Evolutionary conservation across 768 basidiomycete genomes (phyloP), one percentile per base, ranked within the genome.

Genomic region (Hemileccinum impolitum): DNA sequence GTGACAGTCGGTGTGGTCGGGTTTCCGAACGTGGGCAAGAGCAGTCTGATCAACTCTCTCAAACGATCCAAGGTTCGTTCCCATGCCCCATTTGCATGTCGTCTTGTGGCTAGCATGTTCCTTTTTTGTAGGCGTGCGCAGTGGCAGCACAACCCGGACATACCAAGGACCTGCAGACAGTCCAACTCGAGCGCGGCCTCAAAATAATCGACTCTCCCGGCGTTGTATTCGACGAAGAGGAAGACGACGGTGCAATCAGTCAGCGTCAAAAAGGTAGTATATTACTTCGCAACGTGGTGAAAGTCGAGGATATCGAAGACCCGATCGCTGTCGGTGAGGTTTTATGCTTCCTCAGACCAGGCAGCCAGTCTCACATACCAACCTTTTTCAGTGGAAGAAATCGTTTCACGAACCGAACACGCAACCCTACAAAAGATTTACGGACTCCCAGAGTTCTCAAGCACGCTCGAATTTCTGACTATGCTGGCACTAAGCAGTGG

Each of bases 11-110:
- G 93, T 14, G 90, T 98, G 15, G 90, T 97, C 4, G 95, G 95
- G 2, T 95, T 93, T 69, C 95, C 95, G 1, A 98, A 98, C 67
- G 95, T 98, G 39, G 95, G 95, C 13, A 98, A 98, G 72, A 94
- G 91, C 48, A 89, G 85, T 60, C 63, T 98, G 50, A 94, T 99
- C 67, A 98, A 98, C 66, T 87, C 90, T 38, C 71, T 99, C 44
- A 94, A 93, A 68, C 72, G 92, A 32, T 80, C 82, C 52, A 93
- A 90, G 70, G 87, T 85, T 19, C 1, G 70, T 56, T n/a, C 6
- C 18, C 23, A 17, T 41, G n/a, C 43, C 3, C 56, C 14, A 12
- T 40, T 19, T 10, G 23, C 23, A 23, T 6, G 15, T 48, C 18
- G 15, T 31, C 17, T 32, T 21, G 3, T 2, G 15, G n/a, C n/a